Percentiles rank a stretch among this genome's conserved stretches.
These are phyloP conservation scores for Gossypium anomalum DNA, from an alignment of 345 rosid species.

Conservation along the genomic window DNA sequence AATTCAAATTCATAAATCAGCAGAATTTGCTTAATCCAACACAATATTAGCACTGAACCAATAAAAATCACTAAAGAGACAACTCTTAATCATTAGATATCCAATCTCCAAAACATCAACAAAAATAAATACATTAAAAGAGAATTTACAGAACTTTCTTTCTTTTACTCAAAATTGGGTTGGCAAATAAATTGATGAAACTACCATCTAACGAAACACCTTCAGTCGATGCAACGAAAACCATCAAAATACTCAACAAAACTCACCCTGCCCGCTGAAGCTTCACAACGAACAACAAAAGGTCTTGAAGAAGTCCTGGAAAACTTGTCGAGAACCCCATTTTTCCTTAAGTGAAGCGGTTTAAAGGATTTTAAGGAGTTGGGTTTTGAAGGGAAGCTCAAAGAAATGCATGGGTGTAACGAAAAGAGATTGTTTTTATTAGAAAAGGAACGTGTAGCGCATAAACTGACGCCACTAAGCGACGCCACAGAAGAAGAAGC, in stretches of 20 bases:
- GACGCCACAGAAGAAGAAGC: slow-evolving; percentile 29
- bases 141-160: background rate
- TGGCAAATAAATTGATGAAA: background rate
- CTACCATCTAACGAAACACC: background rate
- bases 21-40: background rate
- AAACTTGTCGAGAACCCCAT: slow-evolving; percentile 24
- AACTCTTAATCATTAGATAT: background rate
- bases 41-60: background rate
- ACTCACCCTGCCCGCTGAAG: slow-evolving; percentile 65
- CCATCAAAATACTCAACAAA: background rate
- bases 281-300: slow-evolving; percentile 58
- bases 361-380: slow-evolving; percentile 5
- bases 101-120: background rate
- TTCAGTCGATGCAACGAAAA: background rate
- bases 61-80: background rate
- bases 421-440: slow-evolving; percentile 22
- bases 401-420: slow-evolving; percentile 34
- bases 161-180: background rate
- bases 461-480: slow-evolving; percentile 30
- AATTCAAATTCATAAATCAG: background rate
- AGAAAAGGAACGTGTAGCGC: slow-evolving; percentile 8
- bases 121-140: background rate
- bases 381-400: slow-evolving; percentile 26
- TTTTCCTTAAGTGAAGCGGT: slow-evolving; percentile 27
- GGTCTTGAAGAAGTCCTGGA: slow-evolving; percentile 28